Evolutionary conservation across 2,329 filamentous ascomycete species (phyloP).

Genomic region (Cucurbitaria berberidis): DNA sequence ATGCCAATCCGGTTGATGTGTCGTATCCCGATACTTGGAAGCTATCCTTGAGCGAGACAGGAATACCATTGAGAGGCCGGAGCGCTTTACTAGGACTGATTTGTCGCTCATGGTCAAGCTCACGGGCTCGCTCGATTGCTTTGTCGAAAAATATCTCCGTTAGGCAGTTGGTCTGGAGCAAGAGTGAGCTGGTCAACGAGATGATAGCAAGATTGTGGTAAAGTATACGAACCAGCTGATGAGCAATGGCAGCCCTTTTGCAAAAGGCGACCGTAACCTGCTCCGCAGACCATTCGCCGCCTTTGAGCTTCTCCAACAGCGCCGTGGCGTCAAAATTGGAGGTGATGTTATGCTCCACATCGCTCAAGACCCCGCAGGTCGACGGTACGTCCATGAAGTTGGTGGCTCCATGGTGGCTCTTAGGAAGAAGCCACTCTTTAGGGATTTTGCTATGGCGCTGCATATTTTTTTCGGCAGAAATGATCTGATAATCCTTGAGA

Average conservation of each 20-base stretch:
- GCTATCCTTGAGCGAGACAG: constrained; percentile 70
- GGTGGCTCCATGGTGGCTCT: constrained; percentile 11
- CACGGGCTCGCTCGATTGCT: constrained; percentile 56
- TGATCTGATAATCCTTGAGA: not conserved
- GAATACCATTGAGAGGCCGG: constrained; percentile 70
- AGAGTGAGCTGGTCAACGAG: not conserved
- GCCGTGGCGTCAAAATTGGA: constrained; percentile 40
- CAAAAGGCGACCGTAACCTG: constrained; percentile 59
- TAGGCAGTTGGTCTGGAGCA: constrained; percentile 60
- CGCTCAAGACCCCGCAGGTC: constrained; percentile 62
- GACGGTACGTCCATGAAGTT: constrained; percentile 53
- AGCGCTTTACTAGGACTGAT: constrained; percentile 50
- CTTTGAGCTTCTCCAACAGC: constrained; percentile 45
- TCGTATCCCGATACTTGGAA: constrained; percentile 65
- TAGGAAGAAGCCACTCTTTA: constrained; percentile 48
- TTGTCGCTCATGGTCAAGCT: constrained; percentile 56
- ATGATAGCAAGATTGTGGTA: not conserved
- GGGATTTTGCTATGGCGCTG: constrained; percentile 38
- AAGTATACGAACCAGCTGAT: constrained; percentile 54
- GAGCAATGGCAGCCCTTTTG: constrained; percentile 58
- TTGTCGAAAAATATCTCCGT: constrained; percentile 61
- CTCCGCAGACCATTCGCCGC: constrained; percentile 53
- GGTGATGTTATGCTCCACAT: constrained; percentile 56
- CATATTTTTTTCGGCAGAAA: not conserved
- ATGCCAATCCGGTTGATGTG: constrained; percentile 62